A percentile compares a stretch with the other conserved stretches of the same genome.
These are phyloP conservation scores for Cryphonectria carpinicola DNA, from an alignment of 2,329 filamentous ascomycete species.

Conservation along the genomic window DNA sequence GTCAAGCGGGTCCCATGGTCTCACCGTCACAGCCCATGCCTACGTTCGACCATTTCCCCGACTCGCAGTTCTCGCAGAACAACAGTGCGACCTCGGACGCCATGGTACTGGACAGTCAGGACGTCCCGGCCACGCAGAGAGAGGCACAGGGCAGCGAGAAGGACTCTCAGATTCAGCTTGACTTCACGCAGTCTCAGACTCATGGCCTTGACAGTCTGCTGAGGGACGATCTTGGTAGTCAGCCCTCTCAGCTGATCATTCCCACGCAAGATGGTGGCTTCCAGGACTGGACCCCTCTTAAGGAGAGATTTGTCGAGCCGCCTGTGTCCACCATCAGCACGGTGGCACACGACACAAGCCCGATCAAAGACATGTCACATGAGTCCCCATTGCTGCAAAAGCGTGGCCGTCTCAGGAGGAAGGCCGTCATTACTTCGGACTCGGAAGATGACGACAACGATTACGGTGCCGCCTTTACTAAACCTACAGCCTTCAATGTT, in stretches of 20 bases:
- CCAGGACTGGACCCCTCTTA: conserved; percentile 71
- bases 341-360: conserved; percentile 50
- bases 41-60: conserved; percentile 59
- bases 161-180: conserved; percentile 48
- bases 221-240: conserved; percentile 54
- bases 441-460: conserved; percentile 35
- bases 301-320: conserved; percentile 65
- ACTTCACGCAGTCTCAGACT: conserved; percentile 64
- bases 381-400: conserved; percentile 69
- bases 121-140: conserved; percentile 41
- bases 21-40: conserved; percentile 58
- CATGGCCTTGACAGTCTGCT: conserved; percentile 62
- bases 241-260: conserved; percentile 71
- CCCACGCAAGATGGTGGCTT: conserved; percentile 84
- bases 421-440: conserved; percentile 38
- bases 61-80: conserved; percentile 65
- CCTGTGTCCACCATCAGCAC: conserved; percentile 75
- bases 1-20: conserved; percentile 44
- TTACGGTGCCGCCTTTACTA: conserved; percentile 41
- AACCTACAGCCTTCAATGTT: conserved; percentile 62
- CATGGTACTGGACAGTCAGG: conserved; percentile 50
- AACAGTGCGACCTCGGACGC: conserved; percentile 59
- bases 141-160: conserved; percentile 38
- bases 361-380: conserved; percentile 44
- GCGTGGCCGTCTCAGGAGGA: conserved; percentile 58